phyloP scores from a whole-genome alignment of 2,329 filamentous ascomycete genomes.

The Ophiostoma perfectum region DNA sequence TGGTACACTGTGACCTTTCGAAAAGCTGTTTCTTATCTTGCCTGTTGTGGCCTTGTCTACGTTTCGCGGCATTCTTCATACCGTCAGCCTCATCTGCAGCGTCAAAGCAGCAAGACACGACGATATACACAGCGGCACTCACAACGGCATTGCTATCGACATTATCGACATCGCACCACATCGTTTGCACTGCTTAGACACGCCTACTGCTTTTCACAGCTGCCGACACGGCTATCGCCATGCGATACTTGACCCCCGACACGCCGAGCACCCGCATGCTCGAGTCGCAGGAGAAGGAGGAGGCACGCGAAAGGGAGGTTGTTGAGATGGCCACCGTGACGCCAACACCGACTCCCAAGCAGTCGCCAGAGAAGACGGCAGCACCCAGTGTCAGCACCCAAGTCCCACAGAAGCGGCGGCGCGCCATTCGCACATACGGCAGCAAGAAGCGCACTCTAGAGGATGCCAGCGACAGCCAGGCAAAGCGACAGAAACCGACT shows the following conservation, averaged over 20 bases:
- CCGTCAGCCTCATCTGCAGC: neutral
- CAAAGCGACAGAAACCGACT: constrained; percentile 7
- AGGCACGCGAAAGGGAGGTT: neutral
- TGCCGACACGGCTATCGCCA: constrained; percentile 12
- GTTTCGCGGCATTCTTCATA: neutral
- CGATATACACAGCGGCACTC: no score
- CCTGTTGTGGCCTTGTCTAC: neutral
- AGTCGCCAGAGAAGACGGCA: neutral
- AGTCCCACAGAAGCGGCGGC: constrained; percentile 13
- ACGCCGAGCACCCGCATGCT: constrained; percentile 22
- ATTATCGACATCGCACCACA: no score
- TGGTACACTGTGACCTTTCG: neutral
- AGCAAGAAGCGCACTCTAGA: constrained; percentile 24
- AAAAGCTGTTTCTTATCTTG: neutral
- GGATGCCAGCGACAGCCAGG: neutral
- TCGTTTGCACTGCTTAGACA: no score
- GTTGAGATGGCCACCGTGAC: constrained; percentile 6
- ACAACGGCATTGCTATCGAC: no score
- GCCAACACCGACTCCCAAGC: constrained; percentile 16
- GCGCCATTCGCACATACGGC: constrained; percentile 25
- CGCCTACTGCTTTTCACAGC: neutral
- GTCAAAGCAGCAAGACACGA: no score
- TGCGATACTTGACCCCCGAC: constrained; percentile 24
- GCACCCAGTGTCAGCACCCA: neutral
- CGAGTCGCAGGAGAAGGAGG: constrained; percentile 16